Evolutionary conservation across 2,329 filamentous ascomycete species (phyloP).

Genomic region (Colletotrichum noveboracense): DNA sequence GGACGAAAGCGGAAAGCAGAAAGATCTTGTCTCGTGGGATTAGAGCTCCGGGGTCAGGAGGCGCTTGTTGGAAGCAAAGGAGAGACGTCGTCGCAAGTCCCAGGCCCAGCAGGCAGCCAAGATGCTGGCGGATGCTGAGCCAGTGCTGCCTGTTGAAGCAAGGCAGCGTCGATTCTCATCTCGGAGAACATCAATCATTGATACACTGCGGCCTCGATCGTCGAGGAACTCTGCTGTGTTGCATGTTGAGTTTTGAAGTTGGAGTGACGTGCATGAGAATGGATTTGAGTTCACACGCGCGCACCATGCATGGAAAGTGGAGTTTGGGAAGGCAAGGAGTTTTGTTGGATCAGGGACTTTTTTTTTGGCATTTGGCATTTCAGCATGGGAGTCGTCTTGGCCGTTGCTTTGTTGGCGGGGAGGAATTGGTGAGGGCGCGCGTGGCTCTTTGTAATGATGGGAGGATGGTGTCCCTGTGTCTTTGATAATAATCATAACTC

Average conservation of each 20-base stretch:
- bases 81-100: background rate
- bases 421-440: background rate
- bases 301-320: background rate
- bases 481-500: background rate
- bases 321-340: background rate
- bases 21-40: conserved; percentile 56
- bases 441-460: background rate
- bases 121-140: background rate
- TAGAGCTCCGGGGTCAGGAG: conserved; percentile 20
- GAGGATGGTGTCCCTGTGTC: background rate
- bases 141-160: background rate
- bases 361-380: background rate
- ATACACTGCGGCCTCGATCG: conserved; percentile 11
- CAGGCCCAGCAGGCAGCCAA: background rate
- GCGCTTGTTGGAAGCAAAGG: conserved; percentile 20
- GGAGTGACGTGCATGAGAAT: background rate
- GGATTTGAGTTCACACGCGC: background rate
- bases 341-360: background rate
- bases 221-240: conserved; percentile 6
- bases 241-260: conserved; percentile 16
- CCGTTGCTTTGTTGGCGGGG: background rate
- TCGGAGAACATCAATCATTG: conserved; percentile 11
- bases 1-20: conserved; percentile 56
- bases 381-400: background rate
- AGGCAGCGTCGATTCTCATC: conserved; percentile 11